Evolutionary conservation across 2,329 filamentous ascomycete species (phyloP).

Genomic region (Cladophialophora chaetospira): DNA sequence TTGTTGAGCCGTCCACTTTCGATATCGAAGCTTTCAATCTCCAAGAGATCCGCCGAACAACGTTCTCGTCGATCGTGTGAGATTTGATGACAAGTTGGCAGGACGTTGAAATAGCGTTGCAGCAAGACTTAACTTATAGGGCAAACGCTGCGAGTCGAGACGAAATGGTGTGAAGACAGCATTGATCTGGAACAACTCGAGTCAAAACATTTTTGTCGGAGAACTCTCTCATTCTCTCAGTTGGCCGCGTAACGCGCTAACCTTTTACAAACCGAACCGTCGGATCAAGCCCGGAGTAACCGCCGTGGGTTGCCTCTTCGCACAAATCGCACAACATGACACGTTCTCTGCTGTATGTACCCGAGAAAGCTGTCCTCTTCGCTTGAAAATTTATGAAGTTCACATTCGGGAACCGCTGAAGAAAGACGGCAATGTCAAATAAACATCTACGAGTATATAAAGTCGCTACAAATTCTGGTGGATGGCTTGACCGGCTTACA

Average conservation of each 20-base stretch:
- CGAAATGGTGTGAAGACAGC: no score
- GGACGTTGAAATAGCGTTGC: no score
- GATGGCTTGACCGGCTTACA: constrained; percentile 26
- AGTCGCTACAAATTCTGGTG: no score
- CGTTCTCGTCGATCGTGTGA: not conserved
- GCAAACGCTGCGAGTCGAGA: no score
- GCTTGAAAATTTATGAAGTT: no score
- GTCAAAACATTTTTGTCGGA: not conserved
- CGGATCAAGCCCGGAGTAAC: constrained; percentile 22
- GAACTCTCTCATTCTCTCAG: not conserved
- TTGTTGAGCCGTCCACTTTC: constrained; percentile 23
- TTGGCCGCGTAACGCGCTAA: constrained; percentile 2
- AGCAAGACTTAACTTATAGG: no score
- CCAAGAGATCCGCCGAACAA: constrained; percentile 22
- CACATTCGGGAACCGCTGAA: no score
- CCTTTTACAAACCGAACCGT: constrained; percentile 12
- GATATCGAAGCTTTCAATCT: constrained; percentile 27
- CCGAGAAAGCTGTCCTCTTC: not conserved
- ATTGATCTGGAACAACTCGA: not conserved
- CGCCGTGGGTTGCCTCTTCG: constrained; percentile 13
- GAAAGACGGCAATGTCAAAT: no score
- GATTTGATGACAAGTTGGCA: not conserved
- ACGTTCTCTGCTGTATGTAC: constrained; percentile 18
- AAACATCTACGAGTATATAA: no score
- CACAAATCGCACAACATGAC: constrained; percentile 26